These are phyloP conservation scores for Metroxylon sagu DNA, from an alignment of 176 grass and related monocot species.

Conservation along the genomic window DNA sequence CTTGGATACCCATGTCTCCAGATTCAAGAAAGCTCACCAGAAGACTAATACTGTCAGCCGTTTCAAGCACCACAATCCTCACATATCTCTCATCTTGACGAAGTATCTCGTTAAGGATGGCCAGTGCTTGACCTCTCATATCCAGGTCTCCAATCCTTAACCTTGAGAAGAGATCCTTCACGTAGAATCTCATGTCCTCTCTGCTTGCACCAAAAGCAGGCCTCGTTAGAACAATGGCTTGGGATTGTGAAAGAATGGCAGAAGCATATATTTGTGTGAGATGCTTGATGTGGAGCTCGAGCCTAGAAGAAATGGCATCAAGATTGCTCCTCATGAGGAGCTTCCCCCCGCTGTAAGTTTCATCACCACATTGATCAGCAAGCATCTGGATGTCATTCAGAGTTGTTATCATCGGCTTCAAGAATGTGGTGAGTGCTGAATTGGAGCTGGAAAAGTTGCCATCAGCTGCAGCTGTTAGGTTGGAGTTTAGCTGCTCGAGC, in stretches of 20 bases:
- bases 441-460: not conserved
- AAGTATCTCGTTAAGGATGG: conserved; percentile 54
- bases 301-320: conserved; percentile 38
- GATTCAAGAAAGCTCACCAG: conserved; percentile 58
- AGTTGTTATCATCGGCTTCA: conserved; percentile 26
- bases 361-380: conserved; percentile 38
- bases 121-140: conserved; percentile 32
- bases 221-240: conserved; percentile 50
- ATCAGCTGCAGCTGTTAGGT: conserved; percentile 18
- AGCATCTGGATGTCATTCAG: conserved; percentile 33
- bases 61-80: conserved; percentile 36
- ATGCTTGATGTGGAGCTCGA: conserved; percentile 51
- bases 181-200: conserved; percentile 65
- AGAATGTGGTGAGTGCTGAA: conserved; percentile 20
- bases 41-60: conserved; percentile 50
- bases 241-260: conserved; percentile 19
- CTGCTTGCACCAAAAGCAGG: conserved; percentile 33
- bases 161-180: conserved; percentile 72
- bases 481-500: conserved; percentile 47
- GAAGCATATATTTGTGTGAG: conserved; percentile 36
- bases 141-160: conserved; percentile 46
- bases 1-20: conserved; percentile 28
- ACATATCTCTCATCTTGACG: conserved; percentile 48
- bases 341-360: conserved; percentile 55
- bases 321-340: conserved; percentile 73